Evolutionary conservation across 768 basidiomycete species (phyloP), one percentile per base, ranked within the genome.

Genomic region (Calvatia gigantea): DNA sequence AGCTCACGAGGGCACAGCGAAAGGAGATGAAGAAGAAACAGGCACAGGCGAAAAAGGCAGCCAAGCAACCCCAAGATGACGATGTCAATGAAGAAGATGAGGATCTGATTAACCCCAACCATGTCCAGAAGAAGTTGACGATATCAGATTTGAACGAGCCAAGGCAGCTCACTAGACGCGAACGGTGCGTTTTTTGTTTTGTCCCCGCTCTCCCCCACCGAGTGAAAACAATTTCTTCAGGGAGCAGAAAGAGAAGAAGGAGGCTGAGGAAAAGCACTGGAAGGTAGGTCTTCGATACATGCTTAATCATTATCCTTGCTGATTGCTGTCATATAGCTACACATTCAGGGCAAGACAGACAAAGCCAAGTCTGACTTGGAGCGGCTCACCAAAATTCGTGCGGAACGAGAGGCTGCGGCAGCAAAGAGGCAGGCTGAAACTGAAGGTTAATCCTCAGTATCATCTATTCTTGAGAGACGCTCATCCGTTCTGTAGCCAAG

Each of bases 161-260:
- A 0, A 72, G 77, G 60, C 78, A 89, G 67, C 69, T 86, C 23
- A 72, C 83, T 29, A 77, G 91, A 56, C 75, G 81, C 51, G 89
- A 91, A 67, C 78, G 83, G 89, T 85, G 58, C 27, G 72, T 48
- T 27, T 3, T 12, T 48, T 21, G 25, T 33, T 44, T 12, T n/a
- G n/a, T n/a, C n/a, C n/a, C n/a, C n/a, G n/a, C 41, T 29, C 11
- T 14, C 29, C 50, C 2, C 28, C 5, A 4, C 33, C 19, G 29
- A 42, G 41, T 31, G 50, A 14, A 27, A 29, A 6, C 44, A 25
- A 60, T 50, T 11, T 45, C 25, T 28, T 7, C 58, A 94, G 94
- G 60, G 95, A 97, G 66, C 86, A 85, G 65, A 94, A 94, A 67
- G 93, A 95, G 71, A 94, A 94, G 75, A 80, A 89, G 63, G 93